Evolutionary conservation across 2,329 filamentous ascomycete species (phyloP).

Genomic region (Talaromyces sp.): DNA sequence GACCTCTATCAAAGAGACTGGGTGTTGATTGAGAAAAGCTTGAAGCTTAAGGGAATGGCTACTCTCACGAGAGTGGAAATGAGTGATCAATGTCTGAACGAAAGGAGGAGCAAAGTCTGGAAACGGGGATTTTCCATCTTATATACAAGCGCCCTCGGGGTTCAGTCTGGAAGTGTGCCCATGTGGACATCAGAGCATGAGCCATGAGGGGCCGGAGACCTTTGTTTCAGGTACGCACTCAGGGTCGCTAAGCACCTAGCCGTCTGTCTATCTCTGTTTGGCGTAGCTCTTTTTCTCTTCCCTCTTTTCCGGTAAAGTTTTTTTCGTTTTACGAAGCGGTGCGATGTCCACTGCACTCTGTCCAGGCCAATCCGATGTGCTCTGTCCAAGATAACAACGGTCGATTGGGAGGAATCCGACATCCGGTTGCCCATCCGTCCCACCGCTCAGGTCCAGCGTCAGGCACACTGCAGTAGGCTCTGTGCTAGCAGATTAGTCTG

Average conservation of each 20-base stretch:
- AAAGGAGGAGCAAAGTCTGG: neutral
- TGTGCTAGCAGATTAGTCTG: neutral
- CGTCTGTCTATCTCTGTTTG: neutral
- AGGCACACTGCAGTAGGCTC: neutral
- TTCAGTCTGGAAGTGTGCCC: neutral
- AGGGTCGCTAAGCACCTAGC: neutral
- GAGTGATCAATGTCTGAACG: slow-evolving; percentile 5
- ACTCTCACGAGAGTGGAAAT: slow-evolving; percentile 14
- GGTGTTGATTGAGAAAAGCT: neutral
- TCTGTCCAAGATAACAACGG: neutral
- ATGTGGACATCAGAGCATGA: neutral
- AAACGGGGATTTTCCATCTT: slow-evolving; percentile 1
- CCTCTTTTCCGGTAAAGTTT: neutral
- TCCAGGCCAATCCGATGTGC: neutral
- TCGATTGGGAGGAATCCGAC: neutral
- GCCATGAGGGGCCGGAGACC: neutral
- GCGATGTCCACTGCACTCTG: neutral
- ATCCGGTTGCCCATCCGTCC: slow-evolving; percentile 10
- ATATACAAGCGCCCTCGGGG: slow-evolving; percentile 3
- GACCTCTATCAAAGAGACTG: slow-evolving; percentile 19
- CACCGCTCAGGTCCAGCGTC: neutral
- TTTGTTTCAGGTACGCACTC: slow-evolving; percentile 10
- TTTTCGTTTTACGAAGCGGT: slow-evolving; percentile 2
- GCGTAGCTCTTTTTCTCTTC: neutral
- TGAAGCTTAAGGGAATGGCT: slow-evolving; percentile 15